A percentile compares a stretch with the other conserved stretches of the same genome.
Evolutionary conservation across 345 rosid species (phyloP).

Genomic region (Balakata baccata): DNA sequence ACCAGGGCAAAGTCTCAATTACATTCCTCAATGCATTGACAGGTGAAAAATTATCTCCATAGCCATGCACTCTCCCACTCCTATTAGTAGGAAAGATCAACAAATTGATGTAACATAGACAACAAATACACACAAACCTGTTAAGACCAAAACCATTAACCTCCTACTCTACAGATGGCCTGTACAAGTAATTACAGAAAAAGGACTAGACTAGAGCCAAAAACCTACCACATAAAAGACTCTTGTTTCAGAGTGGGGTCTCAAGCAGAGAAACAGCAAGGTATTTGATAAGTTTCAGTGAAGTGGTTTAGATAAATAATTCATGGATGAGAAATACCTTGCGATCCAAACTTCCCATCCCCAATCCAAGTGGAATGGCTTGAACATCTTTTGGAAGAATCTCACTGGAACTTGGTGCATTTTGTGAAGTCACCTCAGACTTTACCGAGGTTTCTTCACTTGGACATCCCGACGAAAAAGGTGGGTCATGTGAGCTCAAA

Average conservation of each 20-base stretch:
- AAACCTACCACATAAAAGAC: neutral
- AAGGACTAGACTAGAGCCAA: neutral
- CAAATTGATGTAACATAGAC: neutral
- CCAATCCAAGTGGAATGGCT: slow-evolving; percentile 77
- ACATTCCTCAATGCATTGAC: slow-evolving; percentile 6
- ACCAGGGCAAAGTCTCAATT: neutral
- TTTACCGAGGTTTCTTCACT: slow-evolving; percentile 32
- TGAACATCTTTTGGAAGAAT: slow-evolving; percentile 32
- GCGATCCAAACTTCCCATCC: slow-evolving; percentile 72
- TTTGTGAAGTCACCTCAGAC: slow-evolving; percentile 36
- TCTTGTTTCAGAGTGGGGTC: neutral
- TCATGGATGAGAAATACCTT: slow-evolving; percentile 47
- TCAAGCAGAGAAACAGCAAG: neutral
- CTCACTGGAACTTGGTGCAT: slow-evolving; percentile 38
- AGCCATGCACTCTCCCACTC: neutral
- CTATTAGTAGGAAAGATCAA: neutral
- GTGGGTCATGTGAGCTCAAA: slow-evolving; percentile 29
- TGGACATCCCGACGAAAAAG: slow-evolving; percentile 29
- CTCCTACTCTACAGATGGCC: neutral
- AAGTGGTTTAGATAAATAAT: neutral
- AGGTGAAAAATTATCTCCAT: neutral
- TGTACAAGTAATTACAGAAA: neutral
- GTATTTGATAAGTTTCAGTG: neutral
- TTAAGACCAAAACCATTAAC: neutral
- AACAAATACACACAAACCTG: too few species aligned